These are phyloP conservation scores for Bruguiera parviflora DNA, from an alignment of 345 rosid species.

Conservation along the genomic window DNA sequence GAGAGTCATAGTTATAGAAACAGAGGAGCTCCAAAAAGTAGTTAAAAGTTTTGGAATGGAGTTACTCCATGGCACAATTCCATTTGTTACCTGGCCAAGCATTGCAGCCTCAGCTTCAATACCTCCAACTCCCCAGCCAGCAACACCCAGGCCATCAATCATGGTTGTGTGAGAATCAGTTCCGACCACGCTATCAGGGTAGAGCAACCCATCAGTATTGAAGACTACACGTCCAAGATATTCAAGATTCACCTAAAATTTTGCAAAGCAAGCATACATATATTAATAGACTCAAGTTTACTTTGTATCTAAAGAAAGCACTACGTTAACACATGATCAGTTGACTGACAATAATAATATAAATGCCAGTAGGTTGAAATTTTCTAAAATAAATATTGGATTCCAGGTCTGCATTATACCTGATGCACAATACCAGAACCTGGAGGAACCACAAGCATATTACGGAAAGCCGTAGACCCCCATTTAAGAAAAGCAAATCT, in stretches of 20 bases:
- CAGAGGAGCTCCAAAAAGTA: neutral
- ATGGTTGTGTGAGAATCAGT: constrained; percentile 34
- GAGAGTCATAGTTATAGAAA: neutral
- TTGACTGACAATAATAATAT: too few species aligned
- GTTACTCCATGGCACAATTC: neutral
- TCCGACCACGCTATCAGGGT: constrained; percentile 32
- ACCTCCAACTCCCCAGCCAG: constrained; percentile 97
- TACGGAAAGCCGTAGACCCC: constrained; percentile 86
- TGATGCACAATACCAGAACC: constrained; percentile 99
- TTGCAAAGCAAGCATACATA: neutral
- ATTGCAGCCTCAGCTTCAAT: constrained; percentile 88
- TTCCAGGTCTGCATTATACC: constrained; percentile 40
- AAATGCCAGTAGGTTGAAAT: neutral
- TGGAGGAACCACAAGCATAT: constrained; percentile 99
- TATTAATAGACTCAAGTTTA: too few species aligned
- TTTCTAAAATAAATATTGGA: neutral
- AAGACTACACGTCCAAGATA: constrained; percentile 31
- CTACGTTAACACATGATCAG: neutral
- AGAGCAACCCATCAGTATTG: constrained; percentile 28
- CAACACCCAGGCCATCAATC: constrained; percentile 56
- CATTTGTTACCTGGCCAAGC: constrained; percentile 50
- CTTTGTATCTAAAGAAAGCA: neutral
- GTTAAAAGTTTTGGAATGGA: neutral
- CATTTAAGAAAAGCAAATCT: constrained; percentile 96
- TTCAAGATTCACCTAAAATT: constrained; percentile 24